Evolutionary conservation across 1,284 basidiomycete genomes (phyloP), one percentile per base, ranked within the genome.

Genomic region (Ustanciosporium gigantosporum): DNA sequence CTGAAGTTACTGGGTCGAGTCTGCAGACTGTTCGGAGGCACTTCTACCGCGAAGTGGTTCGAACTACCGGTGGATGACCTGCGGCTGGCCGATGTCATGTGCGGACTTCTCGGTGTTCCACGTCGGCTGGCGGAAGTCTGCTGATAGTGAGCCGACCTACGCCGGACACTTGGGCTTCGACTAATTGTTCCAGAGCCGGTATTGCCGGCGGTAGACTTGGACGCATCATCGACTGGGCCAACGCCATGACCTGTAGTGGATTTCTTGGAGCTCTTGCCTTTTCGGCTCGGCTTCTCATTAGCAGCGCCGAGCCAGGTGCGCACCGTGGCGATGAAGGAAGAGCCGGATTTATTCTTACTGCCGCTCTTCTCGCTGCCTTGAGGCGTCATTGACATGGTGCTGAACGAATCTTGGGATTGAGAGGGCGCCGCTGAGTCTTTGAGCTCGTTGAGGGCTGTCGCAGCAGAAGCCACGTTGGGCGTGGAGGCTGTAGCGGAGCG

Each of bases 261-360:
- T 46, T 85, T 84, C 78, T 94, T 89, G 85, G 47, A 40, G 11
- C 32, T 25, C 38, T 86, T 84, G 78, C 93, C 89, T 74, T 89
- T 89, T 80, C 94, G 90, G 68, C 84, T 84, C 19, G 60, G 59
- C 46, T 68, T 66, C 76, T 87, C 87, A n/a, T 91, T 91, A 74
- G 94, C 91, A 74, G 94, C 91, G 40, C 84, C 89, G 9, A 90
- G 90, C 46, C 92, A 84, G 2, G 94, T 94, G 14, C 94, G 91
- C 17, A 98, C 71, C 5, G 71, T 70, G 17, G 59, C 45, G 31
- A 73, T 61, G 56, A 73, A 72, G 0, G 61, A 72, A 2, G 69
- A 66, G 0, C 57, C 57, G 2, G 52, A 31, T 31, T 62, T 66
- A 22, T 21, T 23, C 44, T 52, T 17, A 36, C 20, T 35, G 2